phyloP scores from a whole-genome alignment of 441 rosid species.

The Melastoma candidum region DNA sequence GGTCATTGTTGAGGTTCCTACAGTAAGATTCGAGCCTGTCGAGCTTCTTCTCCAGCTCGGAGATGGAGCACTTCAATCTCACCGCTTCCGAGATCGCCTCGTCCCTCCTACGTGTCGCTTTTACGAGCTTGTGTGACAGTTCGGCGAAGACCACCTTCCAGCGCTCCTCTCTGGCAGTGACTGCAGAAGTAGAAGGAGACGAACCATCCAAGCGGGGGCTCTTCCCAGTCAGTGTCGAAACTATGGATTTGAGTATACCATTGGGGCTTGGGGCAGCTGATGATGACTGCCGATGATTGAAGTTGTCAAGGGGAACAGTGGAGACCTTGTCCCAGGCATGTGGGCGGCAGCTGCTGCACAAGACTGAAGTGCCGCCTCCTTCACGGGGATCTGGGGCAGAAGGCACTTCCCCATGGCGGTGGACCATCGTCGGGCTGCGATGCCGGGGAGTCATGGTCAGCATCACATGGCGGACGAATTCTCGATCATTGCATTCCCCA shows the following conservation, averaged over 20 bases:
- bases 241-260: constrained; percentile 55
- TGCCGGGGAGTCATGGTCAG: constrained; percentile 20
- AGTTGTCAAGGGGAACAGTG: constrained; percentile 54
- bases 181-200: constrained; percentile 14
- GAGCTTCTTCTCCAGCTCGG: constrained; percentile 91
- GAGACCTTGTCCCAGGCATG: constrained; percentile 71
- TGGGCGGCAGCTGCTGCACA: constrained; percentile 90
- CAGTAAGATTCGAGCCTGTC: constrained; percentile 83
- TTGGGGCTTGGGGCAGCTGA: constrained; percentile 63
- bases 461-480: not conserved
- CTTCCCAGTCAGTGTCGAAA: constrained; percentile 55
- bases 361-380: constrained; percentile 39
- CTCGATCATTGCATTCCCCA: constrained; percentile 23
- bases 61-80: constrained; percentile 64
- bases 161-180: constrained; percentile 46
- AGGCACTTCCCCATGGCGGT: constrained; percentile 16
- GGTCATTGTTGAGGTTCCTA: constrained; percentile 63
- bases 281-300: constrained; percentile 11
- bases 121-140: constrained; percentile 71
- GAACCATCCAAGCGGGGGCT: constrained; percentile 30
- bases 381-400: constrained; percentile 4
- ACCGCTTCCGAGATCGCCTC: constrained; percentile 79
- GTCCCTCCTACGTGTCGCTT: constrained; percentile 76
- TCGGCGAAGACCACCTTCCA: constrained; percentile 74
- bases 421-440: constrained; percentile 59